Conservation (phyloP, 2,329 filamentous ascomycete genomes). For the Colletotrichum destructivum region DNA sequence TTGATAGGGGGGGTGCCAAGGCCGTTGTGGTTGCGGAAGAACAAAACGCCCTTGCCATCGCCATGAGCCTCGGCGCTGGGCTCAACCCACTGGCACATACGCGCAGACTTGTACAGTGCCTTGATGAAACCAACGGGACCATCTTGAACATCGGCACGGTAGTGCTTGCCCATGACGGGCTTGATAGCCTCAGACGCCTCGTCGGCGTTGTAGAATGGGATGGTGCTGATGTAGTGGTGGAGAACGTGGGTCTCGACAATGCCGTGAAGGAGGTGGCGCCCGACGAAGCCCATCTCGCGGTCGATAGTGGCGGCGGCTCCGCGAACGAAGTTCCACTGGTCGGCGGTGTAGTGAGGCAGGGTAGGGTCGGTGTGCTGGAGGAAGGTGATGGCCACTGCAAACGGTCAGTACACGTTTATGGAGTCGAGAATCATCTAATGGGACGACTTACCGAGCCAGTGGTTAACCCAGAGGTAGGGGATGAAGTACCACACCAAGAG, state of each 20-base stretch:
- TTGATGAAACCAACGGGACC: slow-evolving; percentile 88
- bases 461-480: slow-evolving; percentile 98
- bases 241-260: slow-evolving; percentile 98
- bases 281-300: slow-evolving; percentile 96
- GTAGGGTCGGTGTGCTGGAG: slow-evolving; percentile 97
- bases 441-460: slow-evolving; percentile 89
- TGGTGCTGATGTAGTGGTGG: slow-evolving; percentile 96
- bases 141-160: slow-evolving; percentile 84
- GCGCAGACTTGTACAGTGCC: slow-evolving; percentile 84
- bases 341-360: slow-evolving; percentile 90
- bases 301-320: slow-evolving; percentile 97
- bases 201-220: slow-evolving; percentile 84
- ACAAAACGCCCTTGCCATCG: slow-evolving; percentile 86
- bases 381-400: slow-evolving; percentile 93
- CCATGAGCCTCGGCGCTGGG: slow-evolving; percentile 85
- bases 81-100: slow-evolving; percentile 98
- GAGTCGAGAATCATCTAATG: background rate
- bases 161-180: slow-evolving; percentile 95
- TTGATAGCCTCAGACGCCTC: slow-evolving; percentile 73
- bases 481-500: slow-evolving; percentile 94
- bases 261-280: slow-evolving; percentile 90
- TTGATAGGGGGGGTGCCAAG: slow-evolving; percentile 70
- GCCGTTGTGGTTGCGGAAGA: slow-evolving; percentile 96
- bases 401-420: background rate
- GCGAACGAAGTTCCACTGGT: slow-evolving; percentile 93